Base-by-base conservation (phyloP, 2,329 filamentous ascomycete species). In the Colletotrichum melonis region DNA sequence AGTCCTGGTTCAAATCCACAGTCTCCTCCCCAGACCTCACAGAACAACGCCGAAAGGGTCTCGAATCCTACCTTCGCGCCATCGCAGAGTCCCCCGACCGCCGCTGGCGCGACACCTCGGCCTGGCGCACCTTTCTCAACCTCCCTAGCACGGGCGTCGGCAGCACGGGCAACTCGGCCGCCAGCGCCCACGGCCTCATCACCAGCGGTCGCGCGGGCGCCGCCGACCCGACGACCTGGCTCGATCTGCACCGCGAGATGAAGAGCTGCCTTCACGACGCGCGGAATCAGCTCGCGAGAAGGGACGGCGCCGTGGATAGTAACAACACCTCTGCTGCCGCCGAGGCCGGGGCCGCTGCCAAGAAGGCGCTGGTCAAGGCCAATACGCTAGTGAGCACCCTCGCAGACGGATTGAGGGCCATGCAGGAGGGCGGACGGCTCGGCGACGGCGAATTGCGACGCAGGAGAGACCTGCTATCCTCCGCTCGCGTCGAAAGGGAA, bases 1-100 rank as follows among this genome's bases (percentile, higher is more conserved):
- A 97, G 80, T 91, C 92, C 59, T 97, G 93, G 93, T 90, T 96
- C 79, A 90, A 92, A 73, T 91, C 91, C 11, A 95, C 94, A 4
- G 86, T 94, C 65, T 89, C 88, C 68, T 94, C 91, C 9, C 87
- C 92, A 24, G 89, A 92, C 62, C 88, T 95, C 57, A 92, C 94
- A 30, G 92, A 94, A 79, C 84, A 90, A 75, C 91, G 94, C n/a
- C 91, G 94, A 56, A 78, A 82, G 14, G 91, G 87, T 0, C 87
- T 97, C 11, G 93, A 96, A 80, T 82, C 85, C 57, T 97, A 96
- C 82, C 86, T 97, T 3, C 89, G 90, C 63, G 89, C 89, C 52
- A 93, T 97, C 73, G 92, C 94, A 62, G 91, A 91, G 73, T 88
- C 90, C 4, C 91, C 92, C n/a, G 94, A 97, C 80, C 87, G 90